Conservation (phyloP, 2,329 filamentous ascomycete genomes). For the Aspergillus niger region DNA sequence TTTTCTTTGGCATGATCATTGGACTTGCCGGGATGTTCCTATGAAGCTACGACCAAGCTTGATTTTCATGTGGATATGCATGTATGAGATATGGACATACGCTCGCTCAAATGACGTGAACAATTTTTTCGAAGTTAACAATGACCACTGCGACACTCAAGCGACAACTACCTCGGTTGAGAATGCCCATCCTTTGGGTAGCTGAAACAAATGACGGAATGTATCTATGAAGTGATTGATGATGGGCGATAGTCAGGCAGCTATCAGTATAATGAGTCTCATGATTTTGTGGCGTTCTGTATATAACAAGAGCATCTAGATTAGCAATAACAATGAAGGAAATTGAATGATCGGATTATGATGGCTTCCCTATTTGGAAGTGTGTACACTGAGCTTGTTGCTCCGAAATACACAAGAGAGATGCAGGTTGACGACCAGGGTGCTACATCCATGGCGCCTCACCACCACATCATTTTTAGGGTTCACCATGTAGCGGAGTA, state of each 20-base stretch:
- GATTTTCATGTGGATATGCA: conserved; percentile 6
- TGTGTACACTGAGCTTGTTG: neutral
- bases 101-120: conserved; percentile 9
- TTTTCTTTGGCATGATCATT: conserved; percentile 45
- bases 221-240: conserved; percentile 17
- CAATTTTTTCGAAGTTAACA: neutral
- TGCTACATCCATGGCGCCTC: neutral
- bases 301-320: conserved; percentile 1
- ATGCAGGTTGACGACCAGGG: neutral
- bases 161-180: neutral
- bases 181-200: conserved; percentile 7
- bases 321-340: neutral
- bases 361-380: no score
- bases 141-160: neutral
- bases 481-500: neutral
- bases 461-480: conserved; percentile 7
- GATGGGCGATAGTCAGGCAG: conserved; percentile 7
- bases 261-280: conserved; percentile 5
- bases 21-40: conserved; percentile 50
- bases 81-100: conserved; percentile 3
- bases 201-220: conserved; percentile 4
- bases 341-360: neutral
- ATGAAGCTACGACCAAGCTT: conserved; percentile 25
- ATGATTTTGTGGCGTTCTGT: conserved; percentile 2
- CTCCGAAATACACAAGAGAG: neutral